Evolutionary conservation across 2,329 filamentous ascomycete genomes (phyloP).

Genomic region (Botryotinia convoluta): DNA sequence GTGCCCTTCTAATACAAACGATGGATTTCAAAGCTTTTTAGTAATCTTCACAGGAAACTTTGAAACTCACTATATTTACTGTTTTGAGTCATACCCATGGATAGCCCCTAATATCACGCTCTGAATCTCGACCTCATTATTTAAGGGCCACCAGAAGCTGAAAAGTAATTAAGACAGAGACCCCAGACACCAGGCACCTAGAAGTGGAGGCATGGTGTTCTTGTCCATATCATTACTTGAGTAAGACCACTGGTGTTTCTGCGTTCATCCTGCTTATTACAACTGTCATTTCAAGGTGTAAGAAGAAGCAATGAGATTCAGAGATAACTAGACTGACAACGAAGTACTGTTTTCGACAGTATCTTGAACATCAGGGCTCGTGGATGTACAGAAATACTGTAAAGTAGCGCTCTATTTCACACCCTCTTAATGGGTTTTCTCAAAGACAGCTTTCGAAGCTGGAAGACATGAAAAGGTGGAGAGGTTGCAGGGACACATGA

Average conservation of each 20-base stretch:
- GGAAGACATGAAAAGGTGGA: neutral
- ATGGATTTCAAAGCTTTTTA: neutral
- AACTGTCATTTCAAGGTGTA: neutral
- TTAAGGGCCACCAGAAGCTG: neutral
- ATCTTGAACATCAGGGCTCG: neutral
- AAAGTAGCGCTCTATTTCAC: neutral
- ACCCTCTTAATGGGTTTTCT: neutral
- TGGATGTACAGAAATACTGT: neutral
- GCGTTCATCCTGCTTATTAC: too few relatives aligned
- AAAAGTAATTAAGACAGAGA: neutral
- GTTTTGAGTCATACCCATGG: rapidly evolving
- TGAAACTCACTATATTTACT: neutral
- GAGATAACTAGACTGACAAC: neutral
- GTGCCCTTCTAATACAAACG: too few relatives aligned
- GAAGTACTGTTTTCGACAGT: neutral
- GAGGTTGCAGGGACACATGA: neutral
- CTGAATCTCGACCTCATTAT: neutral
- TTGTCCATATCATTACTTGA: neutral
- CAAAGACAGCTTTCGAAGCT: neutral
- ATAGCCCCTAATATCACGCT: neutral
- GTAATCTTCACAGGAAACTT: neutral
- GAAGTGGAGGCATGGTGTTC: too few relatives aligned
- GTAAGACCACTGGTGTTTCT: neutral
- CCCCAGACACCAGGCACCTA: too few relatives aligned
- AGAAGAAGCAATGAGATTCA: neutral